A percentile compares a stretch with the other conserved stretches of the same genome.
Conservation (phyloP, 371 early-diverging fungal species). For the Synchytrium microbalum region DNA sequence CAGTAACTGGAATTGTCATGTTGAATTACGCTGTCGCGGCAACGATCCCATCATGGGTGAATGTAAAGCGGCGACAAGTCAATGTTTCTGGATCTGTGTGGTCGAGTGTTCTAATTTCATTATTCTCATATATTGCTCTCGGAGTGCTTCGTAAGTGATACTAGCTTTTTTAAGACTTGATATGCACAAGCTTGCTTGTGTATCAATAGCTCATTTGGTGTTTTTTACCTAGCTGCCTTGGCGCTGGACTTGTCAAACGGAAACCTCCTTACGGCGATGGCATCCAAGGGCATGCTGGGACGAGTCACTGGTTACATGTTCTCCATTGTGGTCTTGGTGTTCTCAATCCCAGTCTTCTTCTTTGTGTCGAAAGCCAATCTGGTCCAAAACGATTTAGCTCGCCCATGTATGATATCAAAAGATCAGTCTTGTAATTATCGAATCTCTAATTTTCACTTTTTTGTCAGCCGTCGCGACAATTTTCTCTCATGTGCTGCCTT, state of each 20-base stretch:
- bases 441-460: not conserved
- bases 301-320: slow-evolving; percentile 60
- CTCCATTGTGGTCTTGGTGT: slow-evolving; percentile 60
- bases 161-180: not conserved
- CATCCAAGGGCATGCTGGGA: slow-evolving; percentile 20
- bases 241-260: not conserved
- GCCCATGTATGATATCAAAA: slow-evolving; percentile 1
- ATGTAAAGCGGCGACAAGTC: slow-evolving; percentile 33
- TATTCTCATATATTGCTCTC: not conserved
- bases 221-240: not conserved
- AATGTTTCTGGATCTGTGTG: slow-evolving; percentile 37
- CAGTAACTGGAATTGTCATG: slow-evolving; percentile 2
- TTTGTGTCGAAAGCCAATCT: slow-evolving; percentile 66
- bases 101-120: slow-evolving; percentile 9
- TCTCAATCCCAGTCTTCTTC: slow-evolving; percentile 67
- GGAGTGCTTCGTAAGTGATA: not conserved
- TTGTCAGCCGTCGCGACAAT: slow-evolving; percentile 28
- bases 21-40: slow-evolving; percentile 22
- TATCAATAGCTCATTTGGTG: not conserved
- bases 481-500: slow-evolving; percentile 59
- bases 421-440: not conserved
- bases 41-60: slow-evolving; percentile 40
- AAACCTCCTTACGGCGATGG: not conserved
- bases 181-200: not conserved
- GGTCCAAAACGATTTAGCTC: slow-evolving; percentile 42